Percentiles rank a stretch among this genome's conserved stretches.
These are phyloP conservation scores for Chrysanthemum makinoi DNA, from an alignment of 129 eudicot genomes.

Conservation along the genomic window DNA sequence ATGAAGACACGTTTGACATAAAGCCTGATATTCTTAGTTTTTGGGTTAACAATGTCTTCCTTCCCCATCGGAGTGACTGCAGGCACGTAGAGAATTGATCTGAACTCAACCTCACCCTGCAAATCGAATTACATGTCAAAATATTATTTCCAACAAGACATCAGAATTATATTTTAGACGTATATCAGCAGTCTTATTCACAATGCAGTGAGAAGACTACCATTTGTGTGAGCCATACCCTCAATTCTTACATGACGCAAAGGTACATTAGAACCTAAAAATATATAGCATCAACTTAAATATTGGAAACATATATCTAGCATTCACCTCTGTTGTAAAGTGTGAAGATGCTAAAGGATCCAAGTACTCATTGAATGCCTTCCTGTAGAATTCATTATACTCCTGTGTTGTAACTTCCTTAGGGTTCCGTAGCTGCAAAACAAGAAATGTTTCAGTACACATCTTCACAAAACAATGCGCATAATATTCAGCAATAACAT, in stretches of 20 bases:
- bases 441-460: constrained; percentile 6
- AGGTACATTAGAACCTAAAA: too few relatives aligned
- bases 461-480: constrained; percentile 1
- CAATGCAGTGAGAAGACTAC: neutral
- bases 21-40: constrained; percentile 91
- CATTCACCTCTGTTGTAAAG: constrained; percentile 85
- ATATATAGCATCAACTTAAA: neutral
- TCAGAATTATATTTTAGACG: neutral
- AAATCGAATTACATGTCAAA: neutral
- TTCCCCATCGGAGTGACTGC: constrained; percentile 69
- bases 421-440: constrained; percentile 83
- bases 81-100: constrained; percentile 89
- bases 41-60: constrained; percentile 75
- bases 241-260: too few relatives aligned
- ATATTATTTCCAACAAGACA: neutral
- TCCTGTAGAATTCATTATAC: constrained; percentile 91
- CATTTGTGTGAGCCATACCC: too few relatives aligned
- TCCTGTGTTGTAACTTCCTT: constrained; percentile 83
- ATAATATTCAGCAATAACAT: neutral
- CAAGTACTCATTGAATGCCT: constrained; percentile 74
- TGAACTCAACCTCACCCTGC: constrained; percentile 96
- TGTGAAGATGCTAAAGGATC: constrained; percentile 98
- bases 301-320: neutral
- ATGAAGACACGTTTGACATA: constrained; percentile 94
- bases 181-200: constrained; percentile 1